phyloP scores from a whole-genome alignment of 192 early-diverging fungal species.

The Coemansia sp. region DNA sequence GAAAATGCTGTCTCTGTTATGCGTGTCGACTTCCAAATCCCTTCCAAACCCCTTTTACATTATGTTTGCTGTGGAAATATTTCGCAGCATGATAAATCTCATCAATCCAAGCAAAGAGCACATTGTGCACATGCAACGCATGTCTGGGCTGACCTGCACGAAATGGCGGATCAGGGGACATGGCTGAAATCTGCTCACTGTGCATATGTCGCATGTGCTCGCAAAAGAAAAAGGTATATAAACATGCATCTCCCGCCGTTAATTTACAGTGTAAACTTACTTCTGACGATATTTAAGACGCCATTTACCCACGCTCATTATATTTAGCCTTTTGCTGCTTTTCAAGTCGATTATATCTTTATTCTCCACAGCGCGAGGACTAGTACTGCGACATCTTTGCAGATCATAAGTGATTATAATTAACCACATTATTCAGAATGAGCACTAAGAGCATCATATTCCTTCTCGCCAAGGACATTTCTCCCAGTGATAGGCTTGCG shows the following conservation, averaged over 20 bases:
- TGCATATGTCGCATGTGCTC: neutral
- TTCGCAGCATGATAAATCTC: neutral
- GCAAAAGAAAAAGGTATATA: neutral
- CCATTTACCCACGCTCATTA: neutral
- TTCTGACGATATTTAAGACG: neutral
- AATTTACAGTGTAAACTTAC: neutral
- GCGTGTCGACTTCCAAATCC: neutral
- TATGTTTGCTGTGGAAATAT: neutral
- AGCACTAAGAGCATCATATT: constrained; percentile 4
- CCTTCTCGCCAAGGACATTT: neutral
- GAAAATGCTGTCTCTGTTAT: neutral
- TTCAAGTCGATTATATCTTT: neutral
- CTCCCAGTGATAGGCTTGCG: neutral
- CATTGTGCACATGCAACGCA: neutral
- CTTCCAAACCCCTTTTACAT: neutral
- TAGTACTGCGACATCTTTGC: neutral
- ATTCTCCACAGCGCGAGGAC: neutral
- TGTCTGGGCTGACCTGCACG: neutral
- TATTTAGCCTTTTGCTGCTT: neutral
- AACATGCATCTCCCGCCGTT: neutral
- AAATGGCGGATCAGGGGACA: neutral
- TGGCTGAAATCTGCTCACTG: neutral
- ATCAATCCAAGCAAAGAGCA: neutral
- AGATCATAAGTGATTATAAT: neutral
- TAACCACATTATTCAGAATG: constrained; percentile 8